Conservation (phyloP, 164 flowering plant species). For the Macadamia tetraphylla region DNA sequence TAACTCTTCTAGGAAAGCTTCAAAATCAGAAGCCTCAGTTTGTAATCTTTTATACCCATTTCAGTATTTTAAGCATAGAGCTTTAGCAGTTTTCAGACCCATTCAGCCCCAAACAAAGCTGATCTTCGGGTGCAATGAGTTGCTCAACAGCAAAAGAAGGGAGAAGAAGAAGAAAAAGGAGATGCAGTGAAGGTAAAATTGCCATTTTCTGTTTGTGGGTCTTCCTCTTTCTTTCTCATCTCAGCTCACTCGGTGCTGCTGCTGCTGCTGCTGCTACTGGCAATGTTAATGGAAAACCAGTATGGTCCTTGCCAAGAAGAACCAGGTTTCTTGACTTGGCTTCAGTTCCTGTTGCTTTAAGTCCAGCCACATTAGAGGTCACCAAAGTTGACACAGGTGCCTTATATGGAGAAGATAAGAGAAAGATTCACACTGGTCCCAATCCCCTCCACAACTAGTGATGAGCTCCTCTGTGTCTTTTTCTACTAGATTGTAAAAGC, state of each 20-base stretch:
- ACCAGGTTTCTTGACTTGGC: conserved; percentile 12
- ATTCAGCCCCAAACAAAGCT: not conserved
- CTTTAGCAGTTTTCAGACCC: too few relatives aligned
- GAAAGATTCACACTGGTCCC: conserved; percentile 62
- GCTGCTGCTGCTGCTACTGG: conserved; percentile 4
- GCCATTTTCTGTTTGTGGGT: conserved; percentile 30
- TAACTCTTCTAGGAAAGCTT: too few relatives aligned
- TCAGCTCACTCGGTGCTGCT: not conserved
- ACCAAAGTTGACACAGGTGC: not conserved
- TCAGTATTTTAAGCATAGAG: too few relatives aligned
- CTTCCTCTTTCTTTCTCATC: conserved; percentile 24
- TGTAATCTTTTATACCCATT: not conserved
- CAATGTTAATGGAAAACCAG: not conserved
- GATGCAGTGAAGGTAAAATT: conserved; percentile 3
- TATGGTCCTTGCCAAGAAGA: conserved; percentile 22
- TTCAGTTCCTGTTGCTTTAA: conserved; percentile 18
- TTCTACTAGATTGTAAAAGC: not conserved
- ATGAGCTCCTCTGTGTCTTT: not conserved
- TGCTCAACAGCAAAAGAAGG: not conserved
- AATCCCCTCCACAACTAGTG: conserved; percentile 69
- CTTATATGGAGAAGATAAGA: conserved; percentile 51
- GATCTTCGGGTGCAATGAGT: conserved; percentile 7
- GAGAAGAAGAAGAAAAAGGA: conserved; percentile 8
- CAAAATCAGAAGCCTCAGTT: conserved; percentile 1
- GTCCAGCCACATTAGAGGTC: conserved; percentile 9